Base-by-base conservation (phyloP, 164 flowering plant genomes). In the Piper betle region DNA sequence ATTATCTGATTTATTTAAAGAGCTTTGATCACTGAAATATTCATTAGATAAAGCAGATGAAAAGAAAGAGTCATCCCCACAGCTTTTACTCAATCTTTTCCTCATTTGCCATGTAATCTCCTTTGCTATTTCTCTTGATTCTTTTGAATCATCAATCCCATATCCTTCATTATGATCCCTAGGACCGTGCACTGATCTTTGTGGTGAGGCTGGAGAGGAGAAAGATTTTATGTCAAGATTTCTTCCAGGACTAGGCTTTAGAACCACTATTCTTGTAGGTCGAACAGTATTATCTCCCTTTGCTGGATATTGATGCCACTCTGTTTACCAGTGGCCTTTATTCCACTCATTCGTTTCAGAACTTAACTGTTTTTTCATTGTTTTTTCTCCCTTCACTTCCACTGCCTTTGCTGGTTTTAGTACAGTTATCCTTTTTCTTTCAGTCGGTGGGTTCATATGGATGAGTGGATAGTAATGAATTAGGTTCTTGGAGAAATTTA, bases 41-140 rank as follows among this genome's bases (percentile, higher is more conserved):
- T 87, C 96, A 82, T 82, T 90, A 40, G 92, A 90, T 58, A 81
- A 79, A 52, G 80, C 80, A 40, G 97, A 86, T 69, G 97, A 85
- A 54, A 74, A 58, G 61, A 83, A 71, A 42, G 82, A 80, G 56
- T 86, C 91, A 64, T 86, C 87, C 70, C 84, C 79, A 7, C 66
- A 69, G 48, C 81, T 84, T 59, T 78, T 75, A 62, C 74, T 69
- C 37, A 81, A 59, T 71, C 67, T 84, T 70, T 80, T 85, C 63
- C 73, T 81, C 82, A 84, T 83, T 71, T 81, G 77, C 59, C 66
- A 69, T 2, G 87, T 82, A 48, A 84, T 83, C 63, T 80, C 84
- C 69, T 72, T 84, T 52, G 90, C 91, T 53, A 78, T 79, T 71
- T 82, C 84, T 74, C 82, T 81, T 39, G 89, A 82, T 71, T 81